Evolutionary conservation across 441 rosid genomes (phyloP).

Genomic region (Populus hybrid): DNA sequence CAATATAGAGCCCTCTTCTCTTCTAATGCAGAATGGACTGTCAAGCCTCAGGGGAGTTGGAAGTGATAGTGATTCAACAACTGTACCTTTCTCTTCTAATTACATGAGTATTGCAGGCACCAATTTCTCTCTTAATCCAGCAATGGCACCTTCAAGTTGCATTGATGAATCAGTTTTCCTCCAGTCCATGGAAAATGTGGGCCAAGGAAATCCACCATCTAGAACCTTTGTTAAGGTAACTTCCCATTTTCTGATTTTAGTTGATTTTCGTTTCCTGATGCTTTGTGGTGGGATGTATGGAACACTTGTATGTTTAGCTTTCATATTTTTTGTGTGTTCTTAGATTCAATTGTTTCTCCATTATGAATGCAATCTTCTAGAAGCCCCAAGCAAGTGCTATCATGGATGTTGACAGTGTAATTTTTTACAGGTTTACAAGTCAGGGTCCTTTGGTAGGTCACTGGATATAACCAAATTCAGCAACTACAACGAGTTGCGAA

Average conservation of each 20-base stretch:
- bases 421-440: slow-evolving; percentile 28
- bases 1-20: slow-evolving; percentile 83
- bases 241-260: not conserved
- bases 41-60: slow-evolving; percentile 75
- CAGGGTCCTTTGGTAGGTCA: slow-evolving; percentile 37
- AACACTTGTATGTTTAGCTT: not conserved
- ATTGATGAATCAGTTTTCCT: slow-evolving; percentile 79
- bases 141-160: slow-evolving; percentile 70
- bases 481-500: slow-evolving; percentile 82
- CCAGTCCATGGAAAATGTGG: slow-evolving; percentile 70
- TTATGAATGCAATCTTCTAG: not conserved
- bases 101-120: slow-evolving; percentile 52
- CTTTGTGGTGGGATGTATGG: not conserved
- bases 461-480: slow-evolving; percentile 36
- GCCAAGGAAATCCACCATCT: slow-evolving; percentile 56
- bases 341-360: not conserved
- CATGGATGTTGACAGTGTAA: slow-evolving; percentile 3
- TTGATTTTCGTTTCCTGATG: not conserved
- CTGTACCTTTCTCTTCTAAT: slow-evolving; percentile 56
- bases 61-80: slow-evolving; percentile 62
- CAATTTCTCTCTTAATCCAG: slow-evolving; percentile 71
- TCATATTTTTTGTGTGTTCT: not conserved
- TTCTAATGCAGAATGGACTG: slow-evolving; percentile 76
- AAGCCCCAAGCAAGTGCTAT: not conserved
- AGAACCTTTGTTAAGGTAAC: slow-evolving; percentile 94